Percentiles rank a stretch among this genome's conserved stretches.
Conservation (phyloP, 371 early-diverging fungal species). For the Mortierella sp. region DNA sequence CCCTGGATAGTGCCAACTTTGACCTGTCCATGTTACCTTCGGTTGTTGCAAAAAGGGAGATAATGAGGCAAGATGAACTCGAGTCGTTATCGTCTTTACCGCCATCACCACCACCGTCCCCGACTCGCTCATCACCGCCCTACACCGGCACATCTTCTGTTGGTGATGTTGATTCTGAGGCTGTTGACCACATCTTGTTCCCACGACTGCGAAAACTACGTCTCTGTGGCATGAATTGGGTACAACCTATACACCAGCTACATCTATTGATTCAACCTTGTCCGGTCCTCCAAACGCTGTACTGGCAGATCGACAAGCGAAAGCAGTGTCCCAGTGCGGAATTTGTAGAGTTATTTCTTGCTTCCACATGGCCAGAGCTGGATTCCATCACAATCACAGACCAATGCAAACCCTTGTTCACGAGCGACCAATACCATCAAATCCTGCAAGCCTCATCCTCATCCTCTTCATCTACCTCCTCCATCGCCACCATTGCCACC, state of each 20-base stretch:
- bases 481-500: no score
- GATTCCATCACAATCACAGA: conserved; percentile 1
- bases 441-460: not conserved
- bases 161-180: not conserved
- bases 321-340: not conserved
- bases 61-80: not conserved
- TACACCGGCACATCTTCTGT: not conserved
- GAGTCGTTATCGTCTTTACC: not conserved
- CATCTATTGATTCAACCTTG: not conserved
- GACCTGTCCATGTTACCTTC: not conserved
- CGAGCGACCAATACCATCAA: not conserved
- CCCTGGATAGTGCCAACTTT: conserved; percentile 1
- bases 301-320: not conserved
- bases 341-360: not conserved
- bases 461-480: no score
- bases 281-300: conserved; percentile 1
- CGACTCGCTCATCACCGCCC: no score
- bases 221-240: not conserved
- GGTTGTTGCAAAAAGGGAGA: not conserved
- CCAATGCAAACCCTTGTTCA: not conserved
- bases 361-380: conserved; percentile 3
- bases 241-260: not conserved
- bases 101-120: no score
- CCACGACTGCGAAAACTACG: not conserved
- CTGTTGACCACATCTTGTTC: not conserved